Percentiles rank a stretch among this genome's conserved stretches.
Evolutionary conservation across 2,329 filamentous ascomycete genomes (phyloP).

Genomic region (Fusarium humuli): DNA sequence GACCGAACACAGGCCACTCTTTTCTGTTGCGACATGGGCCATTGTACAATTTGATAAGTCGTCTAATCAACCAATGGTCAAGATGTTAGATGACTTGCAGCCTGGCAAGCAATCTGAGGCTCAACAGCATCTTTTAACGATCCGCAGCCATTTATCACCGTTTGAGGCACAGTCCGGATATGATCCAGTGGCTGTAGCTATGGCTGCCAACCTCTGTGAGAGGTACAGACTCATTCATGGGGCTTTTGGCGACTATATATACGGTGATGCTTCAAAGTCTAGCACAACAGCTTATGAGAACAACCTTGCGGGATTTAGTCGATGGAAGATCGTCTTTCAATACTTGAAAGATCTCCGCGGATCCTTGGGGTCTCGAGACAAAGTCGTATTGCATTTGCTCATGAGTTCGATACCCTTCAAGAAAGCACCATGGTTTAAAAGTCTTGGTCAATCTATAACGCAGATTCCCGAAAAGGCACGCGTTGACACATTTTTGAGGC

Average conservation of each 20-base stretch:
- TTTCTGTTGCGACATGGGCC: background rate
- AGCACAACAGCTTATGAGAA: no score
- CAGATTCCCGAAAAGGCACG: background rate
- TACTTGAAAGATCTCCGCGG: no score
- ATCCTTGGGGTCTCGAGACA: no score
- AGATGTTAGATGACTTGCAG: fast-evolving
- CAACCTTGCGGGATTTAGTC: background rate
- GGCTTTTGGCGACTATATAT: fast-evolving
- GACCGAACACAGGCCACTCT: background rate
- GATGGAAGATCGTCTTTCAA: background rate
- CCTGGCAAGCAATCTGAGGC: no score
- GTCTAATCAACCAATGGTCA: no score
- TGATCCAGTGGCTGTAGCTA: background rate
- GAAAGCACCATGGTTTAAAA: background rate
- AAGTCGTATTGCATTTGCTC: background rate
- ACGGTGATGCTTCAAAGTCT: no score
- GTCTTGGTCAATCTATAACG: background rate
- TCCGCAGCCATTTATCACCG: background rate
- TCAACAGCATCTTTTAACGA: fast-evolving
- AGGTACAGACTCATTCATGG: no score
- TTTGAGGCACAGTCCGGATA: no score
- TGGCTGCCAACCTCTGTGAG: background rate
- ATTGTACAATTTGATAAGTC: no score
- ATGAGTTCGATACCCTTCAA: background rate
- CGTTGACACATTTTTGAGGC: background rate